Conservation (phyloP, 805 yeast species). For the Ogataea methanolica region DNA sequence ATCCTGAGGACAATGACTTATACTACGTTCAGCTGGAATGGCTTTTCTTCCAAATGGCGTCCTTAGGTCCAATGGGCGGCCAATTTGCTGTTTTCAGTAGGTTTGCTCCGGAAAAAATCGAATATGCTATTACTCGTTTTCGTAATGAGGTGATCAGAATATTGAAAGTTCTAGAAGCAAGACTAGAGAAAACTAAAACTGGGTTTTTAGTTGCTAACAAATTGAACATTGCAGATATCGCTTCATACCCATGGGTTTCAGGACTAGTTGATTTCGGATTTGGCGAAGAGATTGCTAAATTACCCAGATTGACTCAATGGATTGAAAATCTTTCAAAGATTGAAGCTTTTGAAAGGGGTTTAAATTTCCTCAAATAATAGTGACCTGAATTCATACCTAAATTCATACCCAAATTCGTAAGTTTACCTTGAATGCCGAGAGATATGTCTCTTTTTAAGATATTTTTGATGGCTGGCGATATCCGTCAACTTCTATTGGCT, state of each 20-base stretch:
- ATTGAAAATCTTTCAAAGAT: slow-evolving; percentile 27
- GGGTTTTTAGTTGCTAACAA: slow-evolving; percentile 61
- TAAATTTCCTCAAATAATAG: not conserved
- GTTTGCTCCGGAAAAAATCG: slow-evolving; percentile 46
- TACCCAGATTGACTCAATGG: slow-evolving; percentile 41
- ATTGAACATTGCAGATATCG: slow-evolving; percentile 55
- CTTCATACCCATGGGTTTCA: slow-evolving; percentile 43
- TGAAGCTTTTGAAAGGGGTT: slow-evolving; percentile 33
- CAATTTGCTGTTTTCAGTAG: slow-evolving; percentile 46
- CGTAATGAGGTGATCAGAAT: slow-evolving; percentile 47
- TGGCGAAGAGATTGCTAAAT: slow-evolving; percentile 33
- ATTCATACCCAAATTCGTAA: not conserved
- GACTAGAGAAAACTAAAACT: slow-evolving; percentile 40
- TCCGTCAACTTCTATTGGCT: slow-evolving; percentile 2
- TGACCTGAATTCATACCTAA: too few relatives aligned
- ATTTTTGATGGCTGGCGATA: not conserved
- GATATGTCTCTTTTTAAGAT: slow-evolving; percentile 31
- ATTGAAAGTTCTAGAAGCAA: slow-evolving; percentile 48
- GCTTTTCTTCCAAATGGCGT: slow-evolving; percentile 54
- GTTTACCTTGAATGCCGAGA: slow-evolving; percentile 1
- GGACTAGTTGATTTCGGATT: not conserved
- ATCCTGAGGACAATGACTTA: slow-evolving; percentile 31
- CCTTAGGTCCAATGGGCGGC: slow-evolving; percentile 60
- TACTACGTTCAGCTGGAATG: slow-evolving; percentile 54
- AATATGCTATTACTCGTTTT: slow-evolving; percentile 51